A percentile compares a stretch with the other conserved stretches of the same genome.
These are phyloP conservation scores for Leersia perrieri DNA, from an alignment of 176 grass and related monocot genomes.

Conservation along the genomic window DNA sequence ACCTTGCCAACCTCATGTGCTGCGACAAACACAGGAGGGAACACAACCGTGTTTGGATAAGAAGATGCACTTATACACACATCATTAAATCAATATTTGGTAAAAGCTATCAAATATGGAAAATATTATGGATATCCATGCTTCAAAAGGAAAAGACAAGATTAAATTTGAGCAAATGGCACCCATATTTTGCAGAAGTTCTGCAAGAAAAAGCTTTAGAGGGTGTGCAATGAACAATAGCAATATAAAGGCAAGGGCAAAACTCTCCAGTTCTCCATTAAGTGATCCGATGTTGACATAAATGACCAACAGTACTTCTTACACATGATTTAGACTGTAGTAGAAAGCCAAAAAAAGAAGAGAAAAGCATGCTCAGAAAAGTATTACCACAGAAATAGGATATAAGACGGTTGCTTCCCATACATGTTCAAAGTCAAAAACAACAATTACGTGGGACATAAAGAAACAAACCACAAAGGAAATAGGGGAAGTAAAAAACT, in stretches of 20 bases:
- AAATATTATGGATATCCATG: constrained; percentile 17
- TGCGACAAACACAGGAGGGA: constrained; percentile 43
- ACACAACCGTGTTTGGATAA: constrained; percentile 27
- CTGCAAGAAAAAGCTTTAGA: background rate
- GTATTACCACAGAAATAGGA: constrained; percentile 21
- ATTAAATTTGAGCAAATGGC: constrained; percentile 15
- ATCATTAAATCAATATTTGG: background rate
- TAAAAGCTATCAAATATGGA: constrained; percentile 8
- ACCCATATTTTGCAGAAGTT: background rate
- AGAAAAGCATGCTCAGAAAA: background rate
- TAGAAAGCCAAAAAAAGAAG: constrained; percentile 1
- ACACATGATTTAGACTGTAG: background rate
- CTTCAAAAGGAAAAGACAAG: constrained; percentile 16
- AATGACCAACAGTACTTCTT: background rate
- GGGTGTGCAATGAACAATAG: background rate
- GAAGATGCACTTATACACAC: background rate
- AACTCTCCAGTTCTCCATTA: background rate
- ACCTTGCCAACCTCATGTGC: constrained; percentile 76
- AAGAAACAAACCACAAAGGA: constrained; percentile 12
- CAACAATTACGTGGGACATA: constrained; percentile 1
- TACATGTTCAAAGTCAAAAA: background rate
- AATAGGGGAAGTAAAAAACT: background rate
- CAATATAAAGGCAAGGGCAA: background rate
- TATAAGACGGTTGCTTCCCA: background rate
- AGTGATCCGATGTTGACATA: constrained; percentile 1